Base-by-base conservation (phyloP, 2,329 filamentous ascomycete species). In the Clathrospora elynae region DNA sequence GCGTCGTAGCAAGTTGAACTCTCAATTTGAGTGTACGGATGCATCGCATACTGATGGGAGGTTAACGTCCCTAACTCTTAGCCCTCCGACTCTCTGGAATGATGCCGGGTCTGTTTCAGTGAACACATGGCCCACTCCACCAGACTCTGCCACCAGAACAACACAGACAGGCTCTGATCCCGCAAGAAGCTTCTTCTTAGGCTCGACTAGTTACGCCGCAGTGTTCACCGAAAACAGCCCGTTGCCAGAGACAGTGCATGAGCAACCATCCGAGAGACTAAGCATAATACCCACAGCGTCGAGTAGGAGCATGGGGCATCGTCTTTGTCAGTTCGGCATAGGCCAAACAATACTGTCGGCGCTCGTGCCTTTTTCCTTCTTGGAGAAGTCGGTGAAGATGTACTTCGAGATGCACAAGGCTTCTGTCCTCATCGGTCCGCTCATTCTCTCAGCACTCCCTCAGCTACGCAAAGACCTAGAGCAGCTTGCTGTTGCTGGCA, bases 181-280 rank as follows among this genome's bases (percentile, higher is more conserved):
- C 8, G 31, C 49, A 7, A 51, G 63, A 32, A 59, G 57, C 20
- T 69, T 67, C 39, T 68, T 64, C 36, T 49, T 68, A 11, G 66
- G 65, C 1, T 68, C 65, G 6, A 69, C 66, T 6, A 69, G 66
- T 42, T 69, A 69, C 51, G 65, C 66, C 4, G 60, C 59, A 24
- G 63, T 68, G 0, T 68, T 69, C 25, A 60, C 59, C 2, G 63
- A 65, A 38, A 57, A 68, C 19, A 50, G 50, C 6, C 57, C 64
- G 2, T 45, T 69, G 20, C 58, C 62, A 13, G 57, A 66, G 5
- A 59, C 61, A 12, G 42, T 65, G 11, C 59, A 66, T 39, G 59
- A 64, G 32, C 61, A 67, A 29, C 61, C 61, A 24, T 49, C 57
- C 11, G 55, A 66, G 24, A 47, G 51, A 8, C 48, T 58, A 25